Conservation (phyloP, 768 basidiomycete species). For the Lepiota venenata region DNA sequence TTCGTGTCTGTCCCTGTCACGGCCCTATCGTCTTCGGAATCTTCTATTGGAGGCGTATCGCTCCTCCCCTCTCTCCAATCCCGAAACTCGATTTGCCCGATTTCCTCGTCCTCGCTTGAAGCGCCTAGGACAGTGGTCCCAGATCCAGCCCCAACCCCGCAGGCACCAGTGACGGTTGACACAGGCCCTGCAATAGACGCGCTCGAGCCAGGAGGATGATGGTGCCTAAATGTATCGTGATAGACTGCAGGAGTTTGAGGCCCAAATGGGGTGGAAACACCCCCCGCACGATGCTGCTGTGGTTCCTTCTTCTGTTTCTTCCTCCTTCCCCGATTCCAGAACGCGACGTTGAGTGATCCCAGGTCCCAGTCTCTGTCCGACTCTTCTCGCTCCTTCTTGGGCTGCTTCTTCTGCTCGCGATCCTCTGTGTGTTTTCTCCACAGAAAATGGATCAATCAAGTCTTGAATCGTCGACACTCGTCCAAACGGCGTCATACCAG, state of each 20-base stretch:
- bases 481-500: too few species aligned
- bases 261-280: too few species aligned
- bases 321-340: slow-evolving; percentile 10
- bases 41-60: neutral
- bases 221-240: too few species aligned
- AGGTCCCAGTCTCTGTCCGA: slow-evolving; percentile 5
- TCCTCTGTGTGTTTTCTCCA: slow-evolving; percentile 2
- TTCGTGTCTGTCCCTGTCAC: neutral
- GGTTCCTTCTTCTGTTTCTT: slow-evolving; percentile 5
- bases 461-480: neutral
- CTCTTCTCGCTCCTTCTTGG: slow-evolving; percentile 12
- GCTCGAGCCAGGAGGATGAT: too few species aligned
- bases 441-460: slow-evolving; percentile 6
- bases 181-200: neutral
- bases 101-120: slow-evolving; percentile 4
- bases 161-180: neutral
- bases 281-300: neutral
- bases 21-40: slow-evolving; percentile 4
- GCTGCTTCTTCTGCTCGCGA: slow-evolving; percentile 20
- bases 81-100: neutral
- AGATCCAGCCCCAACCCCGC: neutral
- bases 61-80: slow-evolving; percentile 4
- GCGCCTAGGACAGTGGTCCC: neutral
- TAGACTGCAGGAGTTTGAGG: too few species aligned
- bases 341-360: neutral